phyloP scores from a whole-genome alignment of 768 basidiomycete genomes.

The Podaxis sp. region DNA sequence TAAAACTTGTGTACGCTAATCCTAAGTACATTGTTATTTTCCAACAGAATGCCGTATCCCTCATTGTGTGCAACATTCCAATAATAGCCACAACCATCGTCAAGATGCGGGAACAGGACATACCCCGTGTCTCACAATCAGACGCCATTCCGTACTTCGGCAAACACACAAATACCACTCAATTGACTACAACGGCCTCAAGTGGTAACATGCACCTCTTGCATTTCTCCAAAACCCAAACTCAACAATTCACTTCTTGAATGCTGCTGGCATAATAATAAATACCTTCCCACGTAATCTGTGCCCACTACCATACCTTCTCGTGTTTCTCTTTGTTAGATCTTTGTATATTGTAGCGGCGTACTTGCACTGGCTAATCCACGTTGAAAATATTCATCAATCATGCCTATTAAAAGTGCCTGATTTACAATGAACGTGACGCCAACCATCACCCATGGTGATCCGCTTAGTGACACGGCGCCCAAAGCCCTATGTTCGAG shows the following conservation, averaged over 20 bases:
- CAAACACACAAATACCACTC: neutral
- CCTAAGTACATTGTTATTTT: neutral
- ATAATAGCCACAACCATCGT: neutral
- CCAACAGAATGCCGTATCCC: neutral
- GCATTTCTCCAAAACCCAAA: neutral
- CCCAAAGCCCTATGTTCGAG: too few species aligned
- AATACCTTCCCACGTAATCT: too few species aligned
- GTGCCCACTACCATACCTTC: too few species aligned
- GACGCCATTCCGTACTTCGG: neutral
- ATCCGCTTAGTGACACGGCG: too few species aligned
- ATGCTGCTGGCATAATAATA: neutral
- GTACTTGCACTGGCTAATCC: too few species aligned
- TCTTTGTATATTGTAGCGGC: too few species aligned
- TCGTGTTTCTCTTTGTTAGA: too few species aligned
- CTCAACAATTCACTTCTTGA: neutral
- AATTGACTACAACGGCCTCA: neutral
- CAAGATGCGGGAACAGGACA: neutral
- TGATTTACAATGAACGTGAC: too few species aligned
- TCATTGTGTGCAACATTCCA: slow-evolving; percentile 5
- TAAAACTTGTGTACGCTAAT: neutral
- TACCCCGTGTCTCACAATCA: neutral
- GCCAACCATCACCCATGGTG: too few species aligned
- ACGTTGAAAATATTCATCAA: too few species aligned
- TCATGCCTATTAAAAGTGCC: too few species aligned
- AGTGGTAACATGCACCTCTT: neutral